Evolutionary conservation across 805 yeast genomes (phyloP).

Genomic region (Candida orba): DNA sequence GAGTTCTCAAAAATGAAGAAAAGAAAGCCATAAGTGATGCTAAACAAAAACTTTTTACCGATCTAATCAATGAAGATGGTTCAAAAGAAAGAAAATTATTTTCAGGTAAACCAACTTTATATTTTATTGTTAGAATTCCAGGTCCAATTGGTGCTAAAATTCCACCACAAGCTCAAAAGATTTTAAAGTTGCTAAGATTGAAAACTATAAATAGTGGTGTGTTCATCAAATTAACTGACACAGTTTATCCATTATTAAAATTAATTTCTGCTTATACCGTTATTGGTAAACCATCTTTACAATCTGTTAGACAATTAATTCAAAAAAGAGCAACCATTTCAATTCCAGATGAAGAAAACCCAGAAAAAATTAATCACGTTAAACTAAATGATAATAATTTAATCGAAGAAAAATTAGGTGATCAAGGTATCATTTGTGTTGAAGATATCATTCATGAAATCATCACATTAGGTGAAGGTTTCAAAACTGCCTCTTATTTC

Average conservation of each 20-base stretch:
- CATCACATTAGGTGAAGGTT: slow-evolving; percentile 52
- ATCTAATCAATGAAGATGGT: slow-evolving; percentile 26
- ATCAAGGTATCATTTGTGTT: slow-evolving; percentile 65
- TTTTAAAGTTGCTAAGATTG: slow-evolving; percentile 56
- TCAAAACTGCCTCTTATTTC: slow-evolving; percentile 54
- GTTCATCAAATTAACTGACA: slow-evolving; percentile 54
- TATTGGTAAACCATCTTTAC: slow-evolving; percentile 66
- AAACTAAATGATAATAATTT: slow-evolving; percentile 67
- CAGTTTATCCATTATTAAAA: slow-evolving; percentile 57
- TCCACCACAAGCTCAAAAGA: slow-evolving; percentile 55
- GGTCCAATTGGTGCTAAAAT: slow-evolving; percentile 60
- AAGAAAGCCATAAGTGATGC: slow-evolving; percentile 26
- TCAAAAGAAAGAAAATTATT: slow-evolving; percentile 29
- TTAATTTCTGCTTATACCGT: slow-evolving; percentile 68
- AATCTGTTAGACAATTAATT: slow-evolving; percentile 62
- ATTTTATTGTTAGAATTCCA: slow-evolving; percentile 60
- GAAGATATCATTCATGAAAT: slow-evolving; percentile 77
- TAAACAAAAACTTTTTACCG: slow-evolving; percentile 24
- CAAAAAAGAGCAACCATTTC: slow-evolving; percentile 68
- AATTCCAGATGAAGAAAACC: slow-evolving; percentile 27
- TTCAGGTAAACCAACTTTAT: slow-evolving; percentile 41
- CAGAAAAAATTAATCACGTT: slow-evolving; percentile 27
- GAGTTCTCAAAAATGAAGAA: slow-evolving; percentile 49
- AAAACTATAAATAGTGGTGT: slow-evolving; percentile 59
- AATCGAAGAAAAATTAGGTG: slow-evolving; percentile 67